Conservation (phyloP, 768 basidiomycete genomes). For the Rhizopogon sp. region DNA sequence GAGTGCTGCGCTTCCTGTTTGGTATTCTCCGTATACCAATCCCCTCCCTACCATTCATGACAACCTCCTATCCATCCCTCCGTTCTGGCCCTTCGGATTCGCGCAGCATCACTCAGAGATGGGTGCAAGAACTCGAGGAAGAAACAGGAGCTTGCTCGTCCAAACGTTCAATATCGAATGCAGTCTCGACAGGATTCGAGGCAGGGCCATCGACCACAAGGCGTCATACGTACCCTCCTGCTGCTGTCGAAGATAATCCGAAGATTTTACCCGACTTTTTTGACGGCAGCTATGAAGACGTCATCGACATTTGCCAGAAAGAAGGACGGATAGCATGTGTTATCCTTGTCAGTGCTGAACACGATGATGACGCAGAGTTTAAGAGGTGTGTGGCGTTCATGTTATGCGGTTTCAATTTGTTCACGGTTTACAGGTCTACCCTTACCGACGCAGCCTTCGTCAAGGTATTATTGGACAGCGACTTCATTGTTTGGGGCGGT, state of each 20-base stretch:
- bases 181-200: constrained; percentile 34
- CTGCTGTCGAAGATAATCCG: constrained; percentile 26
- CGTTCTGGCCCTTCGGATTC: constrained; percentile 34
- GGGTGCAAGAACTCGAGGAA: constrained; percentile 79
- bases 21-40: constrained; percentile 63
- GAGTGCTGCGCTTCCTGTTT: constrained; percentile 61
- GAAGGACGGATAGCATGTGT: constrained; percentile 76
- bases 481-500: constrained; percentile 87
- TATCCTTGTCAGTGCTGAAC: constrained; percentile 81
- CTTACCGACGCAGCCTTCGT: constrained; percentile 73
- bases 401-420: not conserved
- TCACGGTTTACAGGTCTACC: constrained; percentile 47
- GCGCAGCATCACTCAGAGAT: constrained; percentile 61
- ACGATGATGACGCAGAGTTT: constrained; percentile 85
- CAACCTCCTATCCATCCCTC: constrained; percentile 40
- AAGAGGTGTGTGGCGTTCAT: constrained; percentile 49
- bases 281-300: constrained; percentile 76
- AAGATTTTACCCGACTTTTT: constrained; percentile 78
- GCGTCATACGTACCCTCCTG: constrained; percentile 21
- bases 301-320: constrained; percentile 62
- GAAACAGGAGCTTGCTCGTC: constrained; percentile 74
- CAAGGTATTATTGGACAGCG: constrained; percentile 61
- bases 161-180: constrained; percentile 33
- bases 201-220: constrained; percentile 42
- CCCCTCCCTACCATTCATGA: constrained; percentile 48